A percentile compares a stretch with the other conserved stretches of the same genome.
Evolutionary conservation across 257 asterid species (phyloP).

Genomic region (Solanum medicagineum): DNA sequence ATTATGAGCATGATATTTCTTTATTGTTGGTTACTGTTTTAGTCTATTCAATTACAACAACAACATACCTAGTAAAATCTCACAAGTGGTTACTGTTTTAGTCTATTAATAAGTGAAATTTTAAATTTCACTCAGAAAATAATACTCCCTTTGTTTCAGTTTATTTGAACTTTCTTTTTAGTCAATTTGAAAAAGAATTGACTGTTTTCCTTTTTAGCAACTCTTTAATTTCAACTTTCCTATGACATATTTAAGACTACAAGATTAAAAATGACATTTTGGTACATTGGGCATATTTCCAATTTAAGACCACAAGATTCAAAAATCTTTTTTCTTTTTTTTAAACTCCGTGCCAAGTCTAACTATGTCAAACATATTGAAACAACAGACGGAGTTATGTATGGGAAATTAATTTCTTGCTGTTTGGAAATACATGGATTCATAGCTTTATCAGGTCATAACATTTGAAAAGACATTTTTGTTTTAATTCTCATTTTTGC

Average conservation of each 20-base stretch:
- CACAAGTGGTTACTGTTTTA: too few relatives aligned
- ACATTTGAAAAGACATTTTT: neutral
- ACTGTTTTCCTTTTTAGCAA: neutral
- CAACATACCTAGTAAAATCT: too few relatives aligned
- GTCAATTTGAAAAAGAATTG: too few relatives aligned
- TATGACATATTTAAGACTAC: neutral
- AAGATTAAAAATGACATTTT: neutral
- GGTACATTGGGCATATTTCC: neutral
- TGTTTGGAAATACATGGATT: neutral
- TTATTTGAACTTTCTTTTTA: too few relatives aligned
- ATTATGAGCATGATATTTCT: neutral
- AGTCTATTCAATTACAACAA: neutral
- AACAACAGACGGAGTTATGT: neutral
- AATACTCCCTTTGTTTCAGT: neutral
- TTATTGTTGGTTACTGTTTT: neutral
- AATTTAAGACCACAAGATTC: neutral
- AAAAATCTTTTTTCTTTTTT: neutral
- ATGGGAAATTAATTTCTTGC: neutral
- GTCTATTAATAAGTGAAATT: neutral
- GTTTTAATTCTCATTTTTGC: neutral
- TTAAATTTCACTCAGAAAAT: neutral
- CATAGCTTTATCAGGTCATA: neutral
- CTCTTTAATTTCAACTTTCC: neutral
- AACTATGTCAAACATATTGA: neutral
- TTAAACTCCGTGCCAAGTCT: neutral